Evolutionary conservation across 441 rosid genomes (phyloP).

Genomic region (Metrosideros polymorpha): DNA sequence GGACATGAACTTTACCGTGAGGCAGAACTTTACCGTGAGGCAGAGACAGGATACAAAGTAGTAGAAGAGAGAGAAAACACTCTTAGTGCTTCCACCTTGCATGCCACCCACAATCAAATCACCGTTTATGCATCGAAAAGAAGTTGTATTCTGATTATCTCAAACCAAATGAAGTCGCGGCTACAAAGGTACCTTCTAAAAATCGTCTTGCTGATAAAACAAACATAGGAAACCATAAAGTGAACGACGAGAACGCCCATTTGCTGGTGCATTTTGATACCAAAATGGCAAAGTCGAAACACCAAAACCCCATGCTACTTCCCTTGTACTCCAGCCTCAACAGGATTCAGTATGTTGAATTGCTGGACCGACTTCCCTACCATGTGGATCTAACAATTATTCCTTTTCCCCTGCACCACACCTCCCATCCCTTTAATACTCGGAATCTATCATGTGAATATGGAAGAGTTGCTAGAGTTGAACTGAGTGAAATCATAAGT

Average conservation of each 20-base stretch:
- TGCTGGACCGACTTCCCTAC: background rate
- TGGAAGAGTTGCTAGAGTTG: slow-evolving; percentile 37
- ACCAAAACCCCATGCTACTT: background rate
- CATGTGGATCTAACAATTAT: background rate
- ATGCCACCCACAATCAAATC: background rate
- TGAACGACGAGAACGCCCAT: background rate
- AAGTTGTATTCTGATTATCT: background rate
- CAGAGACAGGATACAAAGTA: background rate
- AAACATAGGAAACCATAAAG: background rate
- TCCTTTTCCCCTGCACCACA: background rate
- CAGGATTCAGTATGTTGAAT: background rate
- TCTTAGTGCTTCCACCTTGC: background rate
- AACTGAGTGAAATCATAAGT: slow-evolving; percentile 6
- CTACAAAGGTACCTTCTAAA: background rate
- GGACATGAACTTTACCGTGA: background rate
- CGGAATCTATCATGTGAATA: background rate
- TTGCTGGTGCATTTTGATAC: background rate
- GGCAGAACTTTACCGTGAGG: background rate
- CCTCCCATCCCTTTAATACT: background rate
- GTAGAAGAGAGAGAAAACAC: background rate
- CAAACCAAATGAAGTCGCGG: background rate
- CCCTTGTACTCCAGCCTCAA: background rate
- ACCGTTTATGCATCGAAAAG: background rate
- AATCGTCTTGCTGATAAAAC: background rate
- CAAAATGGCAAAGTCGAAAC: background rate